phyloP scores from a whole-genome alignment of 306 rosid species.

The Ormosia semicastrata region DNA sequence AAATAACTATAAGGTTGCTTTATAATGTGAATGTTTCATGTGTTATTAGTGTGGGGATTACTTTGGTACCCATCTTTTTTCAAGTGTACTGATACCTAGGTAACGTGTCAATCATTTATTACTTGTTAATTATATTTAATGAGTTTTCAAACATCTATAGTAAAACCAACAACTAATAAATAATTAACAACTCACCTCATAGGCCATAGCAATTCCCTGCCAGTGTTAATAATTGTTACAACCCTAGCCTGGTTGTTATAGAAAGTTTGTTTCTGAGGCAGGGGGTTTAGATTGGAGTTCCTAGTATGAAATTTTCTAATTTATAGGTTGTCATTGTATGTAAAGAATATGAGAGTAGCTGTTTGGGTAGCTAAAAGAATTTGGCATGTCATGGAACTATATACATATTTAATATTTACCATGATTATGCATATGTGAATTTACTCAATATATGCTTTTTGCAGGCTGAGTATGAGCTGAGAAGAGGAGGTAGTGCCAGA shows the following conservation, averaged over 20 bases:
- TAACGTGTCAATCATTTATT: too few species aligned
- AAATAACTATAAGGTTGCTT: conserved; percentile 4
- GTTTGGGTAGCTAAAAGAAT: not conserved
- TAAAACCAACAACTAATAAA: too few species aligned
- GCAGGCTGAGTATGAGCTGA: conserved; percentile 79
- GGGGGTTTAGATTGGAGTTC: not conserved
- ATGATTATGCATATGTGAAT: conserved; percentile 8
- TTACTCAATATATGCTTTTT: conserved; percentile 28
- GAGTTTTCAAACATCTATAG: too few species aligned
- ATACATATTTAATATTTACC: not conserved
- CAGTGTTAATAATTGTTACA: not conserved
- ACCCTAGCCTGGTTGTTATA: not conserved
- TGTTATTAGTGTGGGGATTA: not conserved
- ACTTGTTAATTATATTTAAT: too few species aligned
- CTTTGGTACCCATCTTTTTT: too few species aligned
- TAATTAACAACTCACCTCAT: too few species aligned
- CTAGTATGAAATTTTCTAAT: not conserved
- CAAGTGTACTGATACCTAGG: too few species aligned
- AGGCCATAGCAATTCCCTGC: too few species aligned
- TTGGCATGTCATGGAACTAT: not conserved
- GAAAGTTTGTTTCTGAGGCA: not conserved
- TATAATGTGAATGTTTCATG: not conserved
- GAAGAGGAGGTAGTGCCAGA: conserved; percentile 50
- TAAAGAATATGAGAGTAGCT: not conserved
- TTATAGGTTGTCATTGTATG: not conserved